Evolutionary conservation across 2,329 filamentous ascomycete genomes (phyloP).

Genomic region (Bipolaris oryzae): DNA sequence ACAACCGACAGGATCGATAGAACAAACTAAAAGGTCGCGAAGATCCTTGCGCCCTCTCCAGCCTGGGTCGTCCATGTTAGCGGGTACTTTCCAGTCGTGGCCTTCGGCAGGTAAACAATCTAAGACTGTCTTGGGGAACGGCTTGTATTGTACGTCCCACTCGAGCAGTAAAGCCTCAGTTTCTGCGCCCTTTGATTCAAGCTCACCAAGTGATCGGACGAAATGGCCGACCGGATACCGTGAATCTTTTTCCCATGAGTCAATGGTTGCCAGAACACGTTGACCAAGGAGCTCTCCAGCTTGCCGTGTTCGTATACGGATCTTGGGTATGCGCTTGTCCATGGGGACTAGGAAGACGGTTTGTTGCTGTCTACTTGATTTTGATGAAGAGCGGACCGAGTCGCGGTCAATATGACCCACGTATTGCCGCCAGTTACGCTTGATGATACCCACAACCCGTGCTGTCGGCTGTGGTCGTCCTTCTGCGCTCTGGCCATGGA

Average conservation of each 20-base stretch:
- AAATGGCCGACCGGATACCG: slow-evolving; percentile 93
- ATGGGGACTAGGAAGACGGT: slow-evolving; percentile 95
- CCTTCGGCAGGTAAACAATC: slow-evolving; percentile 92
- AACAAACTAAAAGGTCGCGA: slow-evolving; percentile 86
- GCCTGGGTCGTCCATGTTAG: slow-evolving; percentile 77
- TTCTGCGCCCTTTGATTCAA: slow-evolving; percentile 97
- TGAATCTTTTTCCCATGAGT: slow-evolving; percentile 93
- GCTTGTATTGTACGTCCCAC: slow-evolving; percentile 96
- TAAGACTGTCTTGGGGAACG: slow-evolving; percentile 92
- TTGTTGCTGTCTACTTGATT: slow-evolving; percentile 83
- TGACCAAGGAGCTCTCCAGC: slow-evolving; percentile 88
- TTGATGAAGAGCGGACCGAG: slow-evolving; percentile 74
- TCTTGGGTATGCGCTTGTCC: slow-evolving; percentile 98
- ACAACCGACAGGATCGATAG: slow-evolving; percentile 93
- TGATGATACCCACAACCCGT: slow-evolving; percentile 87
- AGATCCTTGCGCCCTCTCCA: slow-evolving; percentile 88
- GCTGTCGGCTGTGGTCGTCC: slow-evolving; percentile 87
- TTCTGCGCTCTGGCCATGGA: slow-evolving; percentile 77
- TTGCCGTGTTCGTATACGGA: slow-evolving; percentile 88
- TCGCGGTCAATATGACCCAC: slow-evolving; percentile 93
- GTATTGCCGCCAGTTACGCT: slow-evolving; percentile 97
- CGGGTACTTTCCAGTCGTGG: slow-evolving; percentile 90
- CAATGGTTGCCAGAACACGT: slow-evolving; percentile 89
- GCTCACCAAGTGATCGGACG: slow-evolving; percentile 86
- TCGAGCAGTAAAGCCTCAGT: slow-evolving; percentile 93